A percentile compares a stretch with the other conserved stretches of the same genome.
phyloP scores from a whole-genome alignment of 345 rosid genomes.

The Dimocarpus longan region DNA sequence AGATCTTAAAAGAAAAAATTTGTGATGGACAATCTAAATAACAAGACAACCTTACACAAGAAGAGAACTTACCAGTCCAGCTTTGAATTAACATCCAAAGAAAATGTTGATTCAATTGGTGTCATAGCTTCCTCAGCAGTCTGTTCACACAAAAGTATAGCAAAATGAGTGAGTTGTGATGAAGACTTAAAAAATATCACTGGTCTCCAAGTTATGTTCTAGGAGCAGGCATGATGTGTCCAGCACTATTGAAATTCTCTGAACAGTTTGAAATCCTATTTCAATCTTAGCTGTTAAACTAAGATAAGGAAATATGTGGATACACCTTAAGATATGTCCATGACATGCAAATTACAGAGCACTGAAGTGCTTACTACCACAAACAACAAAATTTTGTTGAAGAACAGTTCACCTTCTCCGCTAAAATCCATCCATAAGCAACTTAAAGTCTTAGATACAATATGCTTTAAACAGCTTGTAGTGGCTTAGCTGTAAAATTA shows the following conservation, averaged over 20 bases:
- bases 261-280: neutral
- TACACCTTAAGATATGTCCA: neutral
- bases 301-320: neutral
- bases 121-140: conserved; percentile 99
- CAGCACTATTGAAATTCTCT: neutral
- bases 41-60: neutral
- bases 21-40: neutral
- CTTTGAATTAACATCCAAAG: conserved; percentile 95
- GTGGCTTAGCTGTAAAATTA: neutral
- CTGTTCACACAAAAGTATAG: conserved; percentile 42
- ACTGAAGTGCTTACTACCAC: neutral
- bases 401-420: neutral
- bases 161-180: conserved; percentile 6
- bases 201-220: neutral
- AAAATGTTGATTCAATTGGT: conserved; percentile 96
- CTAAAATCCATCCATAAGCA: neutral
- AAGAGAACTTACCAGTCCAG: conserved; percentile 76
- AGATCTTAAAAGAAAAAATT: neutral
- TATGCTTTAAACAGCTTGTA: neutral
- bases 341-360: neutral
- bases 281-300: neutral
- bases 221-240: neutral
- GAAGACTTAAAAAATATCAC: neutral
- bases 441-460: neutral
- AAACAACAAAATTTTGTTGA: neutral